Evolutionary conservation across 371 early-diverging fungal species (phyloP), one percentile per base, ranked within the genome.

Genomic region (Actinomortierella wolfii): DNA sequence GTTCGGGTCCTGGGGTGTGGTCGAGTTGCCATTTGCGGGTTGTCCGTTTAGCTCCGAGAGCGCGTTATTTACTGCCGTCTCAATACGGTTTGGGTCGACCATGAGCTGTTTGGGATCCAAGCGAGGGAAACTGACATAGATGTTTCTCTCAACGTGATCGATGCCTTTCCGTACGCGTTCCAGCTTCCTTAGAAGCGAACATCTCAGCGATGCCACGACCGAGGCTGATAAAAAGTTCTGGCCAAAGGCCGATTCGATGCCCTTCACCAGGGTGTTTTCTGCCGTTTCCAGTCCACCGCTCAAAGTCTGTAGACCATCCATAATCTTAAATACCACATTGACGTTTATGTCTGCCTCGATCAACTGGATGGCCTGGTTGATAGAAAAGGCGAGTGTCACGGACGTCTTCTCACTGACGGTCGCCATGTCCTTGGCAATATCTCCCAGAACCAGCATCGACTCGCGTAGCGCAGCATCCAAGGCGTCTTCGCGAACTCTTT

Each of bases 181-280:
- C 42, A 73, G 9, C 43, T 60, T 73, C 42, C 59, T 67, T 8
- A 73, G 46, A 20, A 66, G 39, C 9, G 63, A 52, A 20, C 74
- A 73, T n/a, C 53, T 50, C 21, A 73, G 39, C 18, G 67, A 60
- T 6, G 60, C 53, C 18, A 57, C 20, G 1, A 60, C 53, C 26
- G 67, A 23, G 13, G 47, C 56, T 9, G 54, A 59, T 17, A 73
- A 59, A 0, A 54, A 28, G 8, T 40, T 41, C 0, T 54, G 25
- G 9, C 74, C 74, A 59, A 73, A 73, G 2, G 56, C 64, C 1
- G 46, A 20, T 20, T 48, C 47, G 20, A 73, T 42, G 1, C 74
- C 67, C 2, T 59, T 42, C 0, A 46, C 18, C 1, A 73, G 18
- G 14, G 61, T 56, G 11, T 45, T 46, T 29, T 73, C 60, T 14